These are phyloP conservation scores for Tubosaeta brunneosetosa DNA, from an alignment of 768 basidiomycete genomes.

Conservation along the genomic window DNA sequence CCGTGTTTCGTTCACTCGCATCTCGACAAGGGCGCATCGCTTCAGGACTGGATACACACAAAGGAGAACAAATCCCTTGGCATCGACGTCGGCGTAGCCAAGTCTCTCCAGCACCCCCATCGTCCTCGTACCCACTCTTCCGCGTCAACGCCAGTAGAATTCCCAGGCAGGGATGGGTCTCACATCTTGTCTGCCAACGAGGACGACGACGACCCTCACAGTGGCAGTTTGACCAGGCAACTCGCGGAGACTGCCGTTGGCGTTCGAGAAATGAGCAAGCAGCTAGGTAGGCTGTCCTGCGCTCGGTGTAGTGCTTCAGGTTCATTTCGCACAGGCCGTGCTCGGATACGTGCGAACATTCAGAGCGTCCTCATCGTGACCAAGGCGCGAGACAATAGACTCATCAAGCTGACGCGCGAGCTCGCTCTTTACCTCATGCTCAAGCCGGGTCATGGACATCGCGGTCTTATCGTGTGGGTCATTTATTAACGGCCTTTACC, in stretches of 20 bases:
- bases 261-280: constrained; percentile 98
- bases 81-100: constrained; percentile 46
- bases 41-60: constrained; percentile 67
- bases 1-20: constrained; percentile 94
- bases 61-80: constrained; percentile 25
- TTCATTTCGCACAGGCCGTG: constrained; percentile 62
- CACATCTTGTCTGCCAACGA: constrained; percentile 26
- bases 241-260: constrained; percentile 96
- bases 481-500: constrained; percentile 12
- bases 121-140: constrained; percentile 10
- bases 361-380: constrained; percentile 94
- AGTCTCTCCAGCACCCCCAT: constrained; percentile 37
- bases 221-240: constrained; percentile 80
- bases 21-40: constrained; percentile 75
- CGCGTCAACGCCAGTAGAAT: constrained; percentile 9
- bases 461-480: constrained; percentile 83
- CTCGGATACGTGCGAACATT: constrained; percentile 85
- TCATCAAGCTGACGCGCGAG: constrained; percentile 92
- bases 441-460: constrained; percentile 59
- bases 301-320: not conserved
- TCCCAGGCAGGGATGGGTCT: constrained; percentile 15
- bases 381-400: constrained; percentile 93
- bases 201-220: constrained; percentile 68
- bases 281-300: constrained; percentile 64
- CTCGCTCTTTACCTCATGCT: constrained; percentile 94